phyloP scores from a whole-genome alignment of 1,139 yeast genomes.

The Debaryomycetaceae sp. region DNA sequence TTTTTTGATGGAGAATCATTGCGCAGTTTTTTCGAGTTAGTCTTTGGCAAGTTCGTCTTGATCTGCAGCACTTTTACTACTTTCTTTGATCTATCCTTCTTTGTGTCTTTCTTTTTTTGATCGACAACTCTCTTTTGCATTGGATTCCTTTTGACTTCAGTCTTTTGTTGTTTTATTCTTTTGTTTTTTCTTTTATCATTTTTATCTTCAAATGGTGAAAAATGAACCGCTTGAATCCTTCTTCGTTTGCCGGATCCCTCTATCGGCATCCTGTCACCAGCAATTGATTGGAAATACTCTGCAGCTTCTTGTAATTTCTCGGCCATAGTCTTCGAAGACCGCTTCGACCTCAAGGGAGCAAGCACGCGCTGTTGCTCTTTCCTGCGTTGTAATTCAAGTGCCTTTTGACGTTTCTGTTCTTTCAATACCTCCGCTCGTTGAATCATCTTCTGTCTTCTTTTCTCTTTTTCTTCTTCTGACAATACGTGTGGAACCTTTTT shows the following conservation, averaged over 20 bases:
- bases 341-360: background rate
- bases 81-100: conserved; percentile 6
- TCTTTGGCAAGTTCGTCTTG: background rate
- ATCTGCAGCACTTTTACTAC: background rate
- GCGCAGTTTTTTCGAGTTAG: background rate
- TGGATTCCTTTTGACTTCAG: conserved; percentile 3
- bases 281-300: conserved; percentile 36
- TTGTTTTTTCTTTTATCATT: conserved; percentile 3
- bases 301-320: conserved; percentile 23
- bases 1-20: conserved; percentile 3
- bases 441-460: background rate
- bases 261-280: conserved; percentile 31
- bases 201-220: conserved; percentile 21
- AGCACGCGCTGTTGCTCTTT: background rate
- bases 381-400: conserved; percentile 1
- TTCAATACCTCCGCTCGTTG: conserved; percentile 1
- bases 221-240: conserved; percentile 24
- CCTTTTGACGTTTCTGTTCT: conserved; percentile 5
- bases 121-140: conserved; percentile 6
- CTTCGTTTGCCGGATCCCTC: conserved; percentile 32
- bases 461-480: conserved; percentile 6
- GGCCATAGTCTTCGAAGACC: background rate
- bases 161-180: background rate
- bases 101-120: conserved; percentile 8
- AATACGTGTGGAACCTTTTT: conserved; percentile 4